Evolutionary conservation across 768 basidiomycete species (phyloP).

Genomic region (Cyclocybe cylindracea): DNA sequence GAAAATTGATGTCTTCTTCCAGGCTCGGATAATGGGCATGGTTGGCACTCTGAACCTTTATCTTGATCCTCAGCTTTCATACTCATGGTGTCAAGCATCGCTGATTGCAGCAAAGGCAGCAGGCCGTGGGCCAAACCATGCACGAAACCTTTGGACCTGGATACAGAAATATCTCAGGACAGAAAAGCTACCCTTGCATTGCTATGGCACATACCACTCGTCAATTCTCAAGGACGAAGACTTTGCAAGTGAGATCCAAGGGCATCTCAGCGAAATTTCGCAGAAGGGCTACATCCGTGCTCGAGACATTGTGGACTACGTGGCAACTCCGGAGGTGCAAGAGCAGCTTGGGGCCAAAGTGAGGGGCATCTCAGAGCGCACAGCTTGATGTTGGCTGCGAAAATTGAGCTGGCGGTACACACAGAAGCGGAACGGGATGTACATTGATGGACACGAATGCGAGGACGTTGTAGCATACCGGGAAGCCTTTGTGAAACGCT

Average conservation of each 20-base stretch:
- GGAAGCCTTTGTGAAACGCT: slow-evolving; percentile 22
- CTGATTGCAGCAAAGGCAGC: slow-evolving; percentile 22
- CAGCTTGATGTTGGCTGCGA: slow-evolving; percentile 32
- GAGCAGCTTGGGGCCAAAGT: slow-evolving; percentile 11
- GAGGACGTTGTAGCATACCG: slow-evolving; percentile 37
- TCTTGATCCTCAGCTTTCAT: slow-evolving; percentile 28
- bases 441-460: slow-evolving; percentile 38
- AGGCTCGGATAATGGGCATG: slow-evolving; percentile 28
- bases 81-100: slow-evolving; percentile 34
- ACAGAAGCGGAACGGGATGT: slow-evolving; percentile 31
- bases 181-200: slow-evolving; percentile 26
- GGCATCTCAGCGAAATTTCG: slow-evolving; percentile 26
- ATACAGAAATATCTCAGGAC: slow-evolving; percentile 20
- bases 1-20: slow-evolving; percentile 30
- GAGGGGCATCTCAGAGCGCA: slow-evolving; percentile 20
- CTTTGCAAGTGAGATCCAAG: slow-evolving; percentile 22
- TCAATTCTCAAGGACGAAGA: slow-evolving; percentile 35
- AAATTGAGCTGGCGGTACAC: slow-evolving; percentile 31
- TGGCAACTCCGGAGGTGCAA: slow-evolving; percentile 25
- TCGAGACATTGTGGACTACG: slow-evolving; percentile 30
- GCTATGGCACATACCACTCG: slow-evolving; percentile 15
- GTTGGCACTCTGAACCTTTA: slow-evolving; percentile 33
- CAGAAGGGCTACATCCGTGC: slow-evolving; percentile 27
- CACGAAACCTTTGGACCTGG: slow-evolving; percentile 30
- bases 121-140: slow-evolving; percentile 26